phyloP scores from a whole-genome alignment of 768 basidiomycete species.

The Leccinum variicolor region DNA sequence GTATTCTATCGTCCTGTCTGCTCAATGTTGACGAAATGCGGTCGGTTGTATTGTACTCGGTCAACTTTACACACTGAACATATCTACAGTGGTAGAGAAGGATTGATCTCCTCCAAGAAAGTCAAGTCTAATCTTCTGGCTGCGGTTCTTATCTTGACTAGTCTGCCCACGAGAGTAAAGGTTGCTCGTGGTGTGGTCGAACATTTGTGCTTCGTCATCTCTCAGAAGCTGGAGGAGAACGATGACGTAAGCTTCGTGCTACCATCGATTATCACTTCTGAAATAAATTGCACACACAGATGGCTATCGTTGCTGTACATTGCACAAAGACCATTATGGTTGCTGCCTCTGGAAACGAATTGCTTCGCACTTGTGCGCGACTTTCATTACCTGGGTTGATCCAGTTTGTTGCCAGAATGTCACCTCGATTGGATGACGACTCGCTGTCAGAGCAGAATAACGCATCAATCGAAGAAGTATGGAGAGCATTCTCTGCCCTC shows the following conservation, averaged over 20 bases:
- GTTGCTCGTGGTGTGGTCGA: slow-evolving; percentile 76
- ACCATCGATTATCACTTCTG: neutral
- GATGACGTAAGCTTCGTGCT: slow-evolving; percentile 52
- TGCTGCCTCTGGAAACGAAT: slow-evolving; percentile 64
- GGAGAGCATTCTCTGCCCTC: slow-evolving; percentile 74
- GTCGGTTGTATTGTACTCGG: slow-evolving; percentile 40
- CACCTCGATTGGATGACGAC: slow-evolving; percentile 57
- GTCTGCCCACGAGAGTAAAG: slow-evolving; percentile 61
- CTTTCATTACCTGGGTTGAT: slow-evolving; percentile 79
- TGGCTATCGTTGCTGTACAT: slow-evolving; percentile 82
- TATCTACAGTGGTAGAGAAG: slow-evolving; percentile 67
- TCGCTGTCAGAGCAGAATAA: slow-evolving; percentile 52
- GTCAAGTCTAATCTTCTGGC: slow-evolving; percentile 89
- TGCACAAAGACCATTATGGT: slow-evolving; percentile 82
- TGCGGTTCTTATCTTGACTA: slow-evolving; percentile 79
- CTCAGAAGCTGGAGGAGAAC: slow-evolving; percentile 69
- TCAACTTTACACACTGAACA: slow-evolving; percentile 2
- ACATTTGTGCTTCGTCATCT: slow-evolving; percentile 79
- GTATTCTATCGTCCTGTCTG: slow-evolving; percentile 81
- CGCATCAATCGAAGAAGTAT: slow-evolving; percentile 70
- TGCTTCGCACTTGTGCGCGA: slow-evolving; percentile 68
- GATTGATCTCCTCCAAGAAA: slow-evolving; percentile 73
- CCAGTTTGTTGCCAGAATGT: slow-evolving; percentile 71
- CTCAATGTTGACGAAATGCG: slow-evolving; percentile 90
- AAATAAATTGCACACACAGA: slow-evolving; percentile 44